Evolutionary conservation across 169 alveolate genomes (phyloP).

Genomic region (Plasmodium vinckei): DNA sequence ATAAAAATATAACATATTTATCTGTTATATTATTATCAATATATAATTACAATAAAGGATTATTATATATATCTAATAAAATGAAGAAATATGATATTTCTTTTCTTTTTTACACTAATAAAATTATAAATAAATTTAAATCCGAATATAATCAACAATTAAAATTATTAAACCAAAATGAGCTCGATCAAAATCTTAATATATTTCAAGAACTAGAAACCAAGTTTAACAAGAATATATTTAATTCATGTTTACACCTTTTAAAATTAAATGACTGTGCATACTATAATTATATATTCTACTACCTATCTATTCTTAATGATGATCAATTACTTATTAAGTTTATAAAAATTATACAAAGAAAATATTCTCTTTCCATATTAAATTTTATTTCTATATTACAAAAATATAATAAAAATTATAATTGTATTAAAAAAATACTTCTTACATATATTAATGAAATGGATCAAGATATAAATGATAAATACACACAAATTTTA

Average conservation of each 20-base stretch:
- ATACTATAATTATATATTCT: slow-evolving; percentile 50
- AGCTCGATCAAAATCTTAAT: neutral
- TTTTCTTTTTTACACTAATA: slow-evolving; percentile 31
- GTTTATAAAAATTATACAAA: slow-evolving; percentile 43
- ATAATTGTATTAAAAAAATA: slow-evolving; percentile 34
- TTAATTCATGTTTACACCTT: slow-evolving; percentile 43
- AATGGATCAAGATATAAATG: slow-evolving; percentile 52
- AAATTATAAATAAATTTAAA: slow-evolving; percentile 26
- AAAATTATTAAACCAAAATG: neutral
- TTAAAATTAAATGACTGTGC: slow-evolving; percentile 21
- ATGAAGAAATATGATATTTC: slow-evolving; percentile 63
- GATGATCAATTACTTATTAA: slow-evolving; percentile 48
- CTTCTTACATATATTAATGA: slow-evolving; percentile 41
- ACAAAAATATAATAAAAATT: slow-evolving; percentile 60
- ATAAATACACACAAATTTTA: slow-evolving; percentile 33
- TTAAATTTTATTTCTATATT: slow-evolving; percentile 36
- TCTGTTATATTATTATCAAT: slow-evolving; percentile 56
- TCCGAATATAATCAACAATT: neutral
- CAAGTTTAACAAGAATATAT: slow-evolving; percentile 21
- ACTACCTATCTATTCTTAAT: slow-evolving; percentile 58
- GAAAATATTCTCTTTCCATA: slow-evolving; percentile 24
- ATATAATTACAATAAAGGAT: slow-evolving; percentile 66
- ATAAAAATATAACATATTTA: slow-evolving; percentile 64
- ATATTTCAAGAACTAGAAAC: slow-evolving; percentile 2
- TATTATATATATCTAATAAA: slow-evolving; percentile 36